Percentiles rank a stretch among this genome's conserved stretches.
Conservation (phyloP, 495 filamentous ascomycete species). For the Pseudoneurospora amorphoporcata region DNA sequence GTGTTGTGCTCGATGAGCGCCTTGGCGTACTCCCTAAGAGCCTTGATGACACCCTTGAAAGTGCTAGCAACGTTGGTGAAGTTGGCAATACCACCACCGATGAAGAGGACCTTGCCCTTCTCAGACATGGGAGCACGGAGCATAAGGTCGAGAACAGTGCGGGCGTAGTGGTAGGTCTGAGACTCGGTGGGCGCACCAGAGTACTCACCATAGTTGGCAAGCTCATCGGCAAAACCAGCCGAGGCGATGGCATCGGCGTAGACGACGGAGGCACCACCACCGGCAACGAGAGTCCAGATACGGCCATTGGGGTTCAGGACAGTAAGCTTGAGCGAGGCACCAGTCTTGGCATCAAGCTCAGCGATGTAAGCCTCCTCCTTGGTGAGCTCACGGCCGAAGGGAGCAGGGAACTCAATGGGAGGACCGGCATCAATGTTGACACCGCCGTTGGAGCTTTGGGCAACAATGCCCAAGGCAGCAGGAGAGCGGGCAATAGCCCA, state of each 20-base stretch:
- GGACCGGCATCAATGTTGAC: slow-evolving; percentile 93
- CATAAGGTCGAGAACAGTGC: slow-evolving; percentile 95
- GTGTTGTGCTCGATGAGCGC: slow-evolving; percentile 91
- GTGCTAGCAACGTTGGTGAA: slow-evolving; percentile 96
- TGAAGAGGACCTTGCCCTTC: slow-evolving; percentile 97
- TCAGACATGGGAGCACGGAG: slow-evolving; percentile 75
- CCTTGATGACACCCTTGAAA: slow-evolving; percentile 99
- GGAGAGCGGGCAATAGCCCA: slow-evolving; percentile 93
- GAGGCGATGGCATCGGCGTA: slow-evolving; percentile 98
- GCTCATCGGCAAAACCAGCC: slow-evolving; percentile 85
- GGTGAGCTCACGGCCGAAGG: slow-evolving; percentile 93
- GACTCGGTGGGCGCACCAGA: slow-evolving; percentile 96
- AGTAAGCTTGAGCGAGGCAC: slow-evolving; percentile 95
- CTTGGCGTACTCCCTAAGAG: slow-evolving; percentile 81
- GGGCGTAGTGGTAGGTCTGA: slow-evolving; percentile 96
- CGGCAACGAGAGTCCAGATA: slow-evolving; percentile 96
- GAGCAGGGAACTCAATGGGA: slow-evolving; percentile 97
- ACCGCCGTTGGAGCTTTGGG: slow-evolving; percentile 52
- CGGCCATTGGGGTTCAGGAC: slow-evolving; percentile 85
- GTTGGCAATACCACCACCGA: slow-evolving; percentile 99
- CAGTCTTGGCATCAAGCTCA: slow-evolving; percentile 97
- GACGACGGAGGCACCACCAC: slow-evolving; percentile 98
- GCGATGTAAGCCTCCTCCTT: slow-evolving; percentile 99
- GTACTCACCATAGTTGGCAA: slow-evolving; percentile 99
- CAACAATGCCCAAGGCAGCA: slow-evolving; percentile 67